These are phyloP conservation scores for Plasmodium coatneyi DNA, from an alignment of 169 alveolate species.

Conservation along the genomic window DNA sequence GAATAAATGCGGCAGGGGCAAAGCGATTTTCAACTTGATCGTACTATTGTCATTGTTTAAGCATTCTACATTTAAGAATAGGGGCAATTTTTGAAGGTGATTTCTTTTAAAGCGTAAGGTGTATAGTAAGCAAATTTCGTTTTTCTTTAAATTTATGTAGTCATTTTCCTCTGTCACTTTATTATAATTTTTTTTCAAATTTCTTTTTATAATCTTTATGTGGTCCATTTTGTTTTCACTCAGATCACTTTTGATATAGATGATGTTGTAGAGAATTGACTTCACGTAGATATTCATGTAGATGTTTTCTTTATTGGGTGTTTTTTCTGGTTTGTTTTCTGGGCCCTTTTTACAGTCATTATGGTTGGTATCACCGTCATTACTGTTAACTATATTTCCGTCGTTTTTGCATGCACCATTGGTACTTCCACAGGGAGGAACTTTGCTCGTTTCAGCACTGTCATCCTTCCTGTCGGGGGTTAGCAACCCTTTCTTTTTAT, in stretches of 20 bases:
- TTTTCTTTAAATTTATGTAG: constrained; percentile 61
- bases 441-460: not conserved
- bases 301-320: not conserved
- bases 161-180: constrained; percentile 49
- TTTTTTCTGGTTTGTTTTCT: not conserved
- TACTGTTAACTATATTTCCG: not conserved
- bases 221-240: constrained; percentile 53
- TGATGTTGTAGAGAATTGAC: constrained; percentile 45
- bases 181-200: constrained; percentile 55
- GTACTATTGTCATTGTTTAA: constrained; percentile 55
- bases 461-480: not conserved
- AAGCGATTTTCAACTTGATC: constrained; percentile 42
- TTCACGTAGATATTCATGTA: constrained; percentile 59
- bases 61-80: constrained; percentile 53
- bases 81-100: constrained; percentile 7
- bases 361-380: not conserved
- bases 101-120: constrained; percentile 29
- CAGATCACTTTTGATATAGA: constrained; percentile 46
- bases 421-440: not conserved
- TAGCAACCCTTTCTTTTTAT: not conserved
- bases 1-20: constrained; percentile 36
- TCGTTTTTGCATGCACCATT: not conserved
- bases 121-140: constrained; percentile 64
- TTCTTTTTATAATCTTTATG: constrained; percentile 33
- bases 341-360: not conserved